Conservation (phyloP, 805 yeast genomes). For the Zygosaccharomyces siamensis region DNA sequence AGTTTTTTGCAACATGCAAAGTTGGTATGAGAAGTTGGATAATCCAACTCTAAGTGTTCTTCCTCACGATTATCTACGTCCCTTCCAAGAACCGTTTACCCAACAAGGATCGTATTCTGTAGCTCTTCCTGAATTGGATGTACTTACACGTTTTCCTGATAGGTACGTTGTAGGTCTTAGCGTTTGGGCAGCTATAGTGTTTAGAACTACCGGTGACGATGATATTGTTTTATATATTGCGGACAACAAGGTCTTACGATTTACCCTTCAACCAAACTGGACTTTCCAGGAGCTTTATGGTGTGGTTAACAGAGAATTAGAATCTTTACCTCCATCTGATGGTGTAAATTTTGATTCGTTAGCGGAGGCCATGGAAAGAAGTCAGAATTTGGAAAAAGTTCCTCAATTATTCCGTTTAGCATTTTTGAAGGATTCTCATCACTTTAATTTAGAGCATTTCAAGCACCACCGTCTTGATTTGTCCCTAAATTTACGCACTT, state of each 20-base stretch:
- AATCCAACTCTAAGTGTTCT: conserved; percentile 81
- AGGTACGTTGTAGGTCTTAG: conserved; percentile 55
- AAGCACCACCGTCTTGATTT: conserved; percentile 43
- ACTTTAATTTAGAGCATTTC: conserved; percentile 34
- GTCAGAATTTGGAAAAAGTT: conserved; percentile 47
- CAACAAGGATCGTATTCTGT: conserved; percentile 49
- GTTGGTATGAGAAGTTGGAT: conserved; percentile 65
- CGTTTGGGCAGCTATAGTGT: conserved; percentile 63
- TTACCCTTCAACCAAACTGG: conserved; percentile 50
- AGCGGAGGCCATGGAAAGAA: conserved; percentile 44
- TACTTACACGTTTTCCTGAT: conserved; percentile 22
- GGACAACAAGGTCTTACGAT: conserved; percentile 50
- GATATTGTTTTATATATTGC: conserved; percentile 71
- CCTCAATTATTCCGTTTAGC: conserved; percentile 58
- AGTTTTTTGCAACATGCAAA: conserved; percentile 2
- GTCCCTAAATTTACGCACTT: conserved; percentile 33
- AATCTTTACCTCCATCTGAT: conserved; percentile 16
- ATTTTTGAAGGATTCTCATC: conserved; percentile 41
- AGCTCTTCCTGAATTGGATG: conserved; percentile 30
- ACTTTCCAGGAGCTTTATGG: conserved; percentile 51
- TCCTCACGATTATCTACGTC: conserved; percentile 83
- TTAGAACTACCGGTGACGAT: conserved; percentile 88
- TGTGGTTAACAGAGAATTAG: conserved; percentile 39
- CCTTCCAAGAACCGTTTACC: conserved; percentile 59
- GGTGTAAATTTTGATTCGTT: conserved; percentile 53